phyloP scores from a whole-genome alignment of 768 basidiomycete genomes.

The Neoboletus brunneissimus region DNA sequence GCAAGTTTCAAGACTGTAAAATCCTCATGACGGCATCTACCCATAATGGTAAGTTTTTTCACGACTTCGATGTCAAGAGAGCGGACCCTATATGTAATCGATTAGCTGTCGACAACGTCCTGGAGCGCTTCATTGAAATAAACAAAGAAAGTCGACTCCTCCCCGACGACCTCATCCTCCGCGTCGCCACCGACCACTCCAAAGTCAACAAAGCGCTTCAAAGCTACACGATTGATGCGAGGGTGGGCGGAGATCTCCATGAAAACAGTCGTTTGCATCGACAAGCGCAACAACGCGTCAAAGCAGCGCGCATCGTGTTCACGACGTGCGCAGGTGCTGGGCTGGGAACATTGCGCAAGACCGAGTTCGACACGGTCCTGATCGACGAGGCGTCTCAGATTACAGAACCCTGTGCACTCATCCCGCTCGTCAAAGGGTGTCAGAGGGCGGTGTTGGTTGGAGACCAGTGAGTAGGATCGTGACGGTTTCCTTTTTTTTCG shows the following conservation, averaged over 20 bases:
- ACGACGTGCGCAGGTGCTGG: constrained; percentile 68
- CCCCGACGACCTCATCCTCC: constrained; percentile 55
- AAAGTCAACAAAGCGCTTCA: constrained; percentile 52
- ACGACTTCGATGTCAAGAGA: neutral
- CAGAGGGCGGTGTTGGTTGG: constrained; percentile 59
- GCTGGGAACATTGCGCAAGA: constrained; percentile 52
- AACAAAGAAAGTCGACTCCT: constrained; percentile 47
- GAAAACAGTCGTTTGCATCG: constrained; percentile 56
- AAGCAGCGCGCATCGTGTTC: constrained; percentile 56
- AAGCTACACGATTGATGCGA: constrained; percentile 60
- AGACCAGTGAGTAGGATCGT: constrained; percentile 53
- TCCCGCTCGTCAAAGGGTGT: constrained; percentile 66
- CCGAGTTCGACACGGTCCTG: constrained; percentile 57
- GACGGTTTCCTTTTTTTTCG: neutral
- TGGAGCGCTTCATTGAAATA: constrained; percentile 55
- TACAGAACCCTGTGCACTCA: constrained; percentile 62
- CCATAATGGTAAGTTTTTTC: constrained; percentile 49
- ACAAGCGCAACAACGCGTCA: constrained; percentile 57
- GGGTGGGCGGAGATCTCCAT: constrained; percentile 56
- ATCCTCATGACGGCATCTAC: constrained; percentile 73
- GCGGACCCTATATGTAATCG: neutral
- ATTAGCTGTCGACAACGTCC: constrained; percentile 68
- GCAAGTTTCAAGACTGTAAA: constrained; percentile 35
- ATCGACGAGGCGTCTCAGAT: constrained; percentile 74
- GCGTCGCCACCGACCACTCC: constrained; percentile 63